Base-by-base conservation (phyloP, 176 grass and related monocot genomes). In the Luzula sylvatica region DNA sequence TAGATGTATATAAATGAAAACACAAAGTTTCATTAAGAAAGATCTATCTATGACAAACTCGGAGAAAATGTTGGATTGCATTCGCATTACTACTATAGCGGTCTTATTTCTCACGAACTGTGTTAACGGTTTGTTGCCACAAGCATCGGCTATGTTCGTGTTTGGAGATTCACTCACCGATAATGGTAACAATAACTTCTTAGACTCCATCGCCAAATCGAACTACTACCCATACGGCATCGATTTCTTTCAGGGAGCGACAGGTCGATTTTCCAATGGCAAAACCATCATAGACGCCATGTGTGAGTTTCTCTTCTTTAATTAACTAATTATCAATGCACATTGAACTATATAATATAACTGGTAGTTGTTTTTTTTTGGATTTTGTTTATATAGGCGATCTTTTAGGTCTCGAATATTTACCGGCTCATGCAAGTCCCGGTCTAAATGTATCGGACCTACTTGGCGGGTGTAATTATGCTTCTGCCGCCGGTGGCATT, bases 111-210 rank as follows among this genome's bases (percentile, higher is more conserved):
- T 51, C 39, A 23, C 56, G 65, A 52, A 25, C 11, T 26, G n/a
- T 19, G 52, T 51, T 15, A 22, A 17, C 30, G 26, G 18, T 51
- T 18, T 62, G n/a, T n/a, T n/a, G 9, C 54, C 26, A 11, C 54
- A 62, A 59, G 53, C 60, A 5, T 65, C 76, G 2, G 76, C 76
- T 41, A 68, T 73, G 76, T 80, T 78, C 20, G 59, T 53, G 8
- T 78, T 80, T 19, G 76, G 76, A 28, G 76, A 80, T 53, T 80
- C 76, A 3, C 50, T 80, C n/a, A 59, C 54, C 11, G 76, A 80
- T 50, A 52, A 61, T 68, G 76, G 76, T 22, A 80, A 80, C 55
- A 80, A 73, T 48, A 80, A 80, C 38, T 39, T 53, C 48, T 15
- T 66, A 8, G 53, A 51, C 20, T 68, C 76, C 61, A n/a, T 73